Evolutionary conservation across 768 basidiomycete species (phyloP).

Genomic region (Russula sp.): DNA sequence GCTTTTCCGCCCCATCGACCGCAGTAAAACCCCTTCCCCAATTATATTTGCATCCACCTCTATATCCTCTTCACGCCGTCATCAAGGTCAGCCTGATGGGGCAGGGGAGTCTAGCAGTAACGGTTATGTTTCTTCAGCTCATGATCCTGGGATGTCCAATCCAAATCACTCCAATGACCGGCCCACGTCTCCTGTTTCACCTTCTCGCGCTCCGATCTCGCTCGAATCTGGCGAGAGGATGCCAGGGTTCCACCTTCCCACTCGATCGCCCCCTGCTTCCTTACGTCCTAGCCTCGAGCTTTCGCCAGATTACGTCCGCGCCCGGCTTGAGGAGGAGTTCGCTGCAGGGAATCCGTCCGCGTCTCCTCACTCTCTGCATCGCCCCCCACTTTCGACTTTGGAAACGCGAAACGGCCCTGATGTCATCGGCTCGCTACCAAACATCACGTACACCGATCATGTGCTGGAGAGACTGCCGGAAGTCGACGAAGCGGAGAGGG

Average conservation of each 20-base stretch:
- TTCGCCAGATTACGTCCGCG: slow-evolving; percentile 11
- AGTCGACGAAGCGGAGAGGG: slow-evolving; percentile 6
- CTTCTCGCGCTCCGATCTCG: slow-evolving; percentile 14
- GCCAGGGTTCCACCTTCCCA: slow-evolving; percentile 19
- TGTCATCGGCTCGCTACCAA: background rate
- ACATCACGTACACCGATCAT: background rate
- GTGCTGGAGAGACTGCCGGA: slow-evolving; percentile 6
- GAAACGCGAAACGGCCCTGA: background rate
- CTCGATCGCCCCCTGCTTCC: background rate
- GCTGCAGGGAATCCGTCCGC: background rate
- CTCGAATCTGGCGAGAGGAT: slow-evolving; percentile 4
- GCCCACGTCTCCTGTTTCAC: slow-evolving; percentile 5
- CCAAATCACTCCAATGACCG: background rate
- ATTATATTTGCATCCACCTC: slow-evolving; percentile 17
- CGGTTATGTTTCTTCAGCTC: background rate
- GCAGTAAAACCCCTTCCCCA: slow-evolving; percentile 17
- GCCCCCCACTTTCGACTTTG: background rate
- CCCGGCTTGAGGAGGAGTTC: slow-evolving; percentile 8
- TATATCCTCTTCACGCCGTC: background rate
- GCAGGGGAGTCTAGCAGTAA: background rate
- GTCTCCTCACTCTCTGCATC: background rate
- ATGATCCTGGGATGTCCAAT: background rate
- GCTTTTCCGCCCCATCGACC: background rate
- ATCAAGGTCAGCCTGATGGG: background rate
- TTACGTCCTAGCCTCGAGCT: slow-evolving; percentile 16